These are phyloP conservation scores for Omphalotus olearius DNA, from an alignment of 1,284 basidiomycete species.

Conservation along the genomic window DNA sequence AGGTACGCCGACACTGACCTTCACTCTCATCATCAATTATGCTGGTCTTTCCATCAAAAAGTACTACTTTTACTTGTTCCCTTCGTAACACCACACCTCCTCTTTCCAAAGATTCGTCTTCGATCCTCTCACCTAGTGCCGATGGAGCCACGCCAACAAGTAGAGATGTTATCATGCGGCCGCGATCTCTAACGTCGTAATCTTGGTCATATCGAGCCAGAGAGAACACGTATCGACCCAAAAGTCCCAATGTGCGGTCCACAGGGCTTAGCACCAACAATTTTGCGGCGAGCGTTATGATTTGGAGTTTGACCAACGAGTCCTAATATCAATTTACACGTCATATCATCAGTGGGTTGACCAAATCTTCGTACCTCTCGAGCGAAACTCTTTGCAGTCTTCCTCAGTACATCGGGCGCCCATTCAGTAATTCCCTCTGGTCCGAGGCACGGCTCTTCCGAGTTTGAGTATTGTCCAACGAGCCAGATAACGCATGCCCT, in stretches of 20 bases:
- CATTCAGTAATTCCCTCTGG: constrained; percentile 48
- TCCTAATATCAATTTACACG: constrained; percentile 33
- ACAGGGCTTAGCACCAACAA: constrained; percentile 67
- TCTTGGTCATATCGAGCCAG: constrained; percentile 86
- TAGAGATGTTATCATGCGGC: constrained; percentile 74
- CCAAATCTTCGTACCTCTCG: constrained; percentile 49
- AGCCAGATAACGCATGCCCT: constrained; percentile 87
- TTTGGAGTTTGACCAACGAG: constrained; percentile 73
- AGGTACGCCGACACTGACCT: constrained; percentile 19
- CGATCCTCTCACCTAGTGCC: constrained; percentile 27
- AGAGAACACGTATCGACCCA: constrained; percentile 72
- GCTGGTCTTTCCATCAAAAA: constrained; percentile 70
- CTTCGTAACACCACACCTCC: constrained; percentile 75
- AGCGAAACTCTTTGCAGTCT: constrained; percentile 67
- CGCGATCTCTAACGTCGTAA: constrained; percentile 88
- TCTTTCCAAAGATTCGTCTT: constrained; percentile 33
- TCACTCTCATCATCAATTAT: constrained; percentile 34
- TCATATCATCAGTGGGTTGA: neutral
- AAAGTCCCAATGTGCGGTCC: constrained; percentile 43
- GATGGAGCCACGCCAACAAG: constrained; percentile 51
- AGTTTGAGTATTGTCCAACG: constrained; percentile 78
- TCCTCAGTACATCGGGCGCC: constrained; percentile 85
- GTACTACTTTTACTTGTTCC: constrained; percentile 76
- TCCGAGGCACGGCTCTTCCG: constrained; percentile 24
- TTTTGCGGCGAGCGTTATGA: constrained; percentile 81